These are phyloP conservation scores for Pleurostoma richardsiae DNA, from an alignment of 2,329 filamentous ascomycete species.

Conservation along the genomic window DNA sequence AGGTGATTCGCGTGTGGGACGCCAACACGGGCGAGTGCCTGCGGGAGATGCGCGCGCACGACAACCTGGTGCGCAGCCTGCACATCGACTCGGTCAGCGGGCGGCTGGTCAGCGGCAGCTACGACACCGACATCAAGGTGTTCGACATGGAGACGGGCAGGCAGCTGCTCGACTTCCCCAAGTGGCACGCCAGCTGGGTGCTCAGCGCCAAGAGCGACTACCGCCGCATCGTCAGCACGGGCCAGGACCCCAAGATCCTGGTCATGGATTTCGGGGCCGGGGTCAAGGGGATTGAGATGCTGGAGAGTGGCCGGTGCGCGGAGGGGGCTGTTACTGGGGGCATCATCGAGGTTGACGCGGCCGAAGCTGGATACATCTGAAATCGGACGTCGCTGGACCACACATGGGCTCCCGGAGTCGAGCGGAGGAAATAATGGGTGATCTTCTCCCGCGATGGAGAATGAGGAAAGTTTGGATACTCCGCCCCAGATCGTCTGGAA, in stretches of 20 bases:
- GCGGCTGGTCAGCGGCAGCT: conserved; percentile 84
- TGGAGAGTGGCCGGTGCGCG: conserved; percentile 39
- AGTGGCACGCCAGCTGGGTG: conserved; percentile 97
- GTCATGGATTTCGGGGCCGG: conserved; percentile 84
- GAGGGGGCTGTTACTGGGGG: conserved; percentile 3
- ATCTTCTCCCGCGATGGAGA: too few species aligned
- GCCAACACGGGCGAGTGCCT: conserved; percentile 83
- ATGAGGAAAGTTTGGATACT: too few species aligned
- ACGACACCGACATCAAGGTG: conserved; percentile 93
- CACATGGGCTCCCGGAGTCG: too few species aligned
- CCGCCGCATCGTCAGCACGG: conserved; percentile 86
- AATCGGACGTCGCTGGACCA: too few species aligned
- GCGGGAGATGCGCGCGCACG: conserved; percentile 75
- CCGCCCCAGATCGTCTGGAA: too few species aligned
- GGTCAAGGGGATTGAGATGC: conserved; percentile 51
- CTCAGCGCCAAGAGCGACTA: conserved; percentile 95
- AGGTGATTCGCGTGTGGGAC: conserved; percentile 94
- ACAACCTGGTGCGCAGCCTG: conserved; percentile 79
- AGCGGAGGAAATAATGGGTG: too few species aligned
- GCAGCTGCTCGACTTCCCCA: conserved; percentile 78
- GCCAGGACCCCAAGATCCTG: conserved; percentile 86
- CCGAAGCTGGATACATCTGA: conserved; percentile 2
- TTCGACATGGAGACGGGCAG: conserved; percentile 81
- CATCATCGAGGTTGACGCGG: neutral
- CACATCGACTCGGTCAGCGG: conserved; percentile 86